Base-by-base conservation (phyloP, 2,329 filamentous ascomycete genomes). In the Albophoma yamanashiensis region DNA sequence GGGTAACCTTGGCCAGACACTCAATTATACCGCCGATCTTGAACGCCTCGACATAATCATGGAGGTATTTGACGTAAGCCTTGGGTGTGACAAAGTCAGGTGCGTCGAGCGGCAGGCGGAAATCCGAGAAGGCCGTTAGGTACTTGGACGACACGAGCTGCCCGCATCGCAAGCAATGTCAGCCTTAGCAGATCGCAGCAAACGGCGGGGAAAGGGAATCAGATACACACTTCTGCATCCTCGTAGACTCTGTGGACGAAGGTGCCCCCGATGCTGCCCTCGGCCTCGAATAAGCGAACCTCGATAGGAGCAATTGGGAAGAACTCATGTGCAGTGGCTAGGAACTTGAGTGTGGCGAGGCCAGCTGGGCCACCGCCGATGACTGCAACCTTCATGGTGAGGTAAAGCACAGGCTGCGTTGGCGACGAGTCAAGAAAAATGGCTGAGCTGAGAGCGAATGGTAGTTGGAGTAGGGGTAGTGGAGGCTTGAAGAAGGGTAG, bases 111-210 rank as follows among this genome's bases (percentile, higher is more conserved):
- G 75, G 68, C 6, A 77, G 71, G 1, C 79, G 74, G 61, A 78
- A 78, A 63, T 81, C 79, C 1, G 79, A 81, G 62, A 81, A 82
- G 22, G 75, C 69, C 0, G 78, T 81, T 11, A 82, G 70, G 52
- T 79, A 78, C 62, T 79, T 79, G 3, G 78, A 80, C 1, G 76
- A 79, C 1, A 81, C 78, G 1, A 80, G 71, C 74, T 76, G 47
- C 15, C 5, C 50, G 22, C 50, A 31, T 55, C 36, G 50, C 50
- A 22, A 55, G 50, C 14, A 20, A 20, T 15, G 50, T 53, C 50
- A 55, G 20, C 31, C 1, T 22, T 2, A 5, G 20, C 50, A 22
- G 15, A 36, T 12, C 2, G 31, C 31, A 15, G 31, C 50, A 38
- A 3, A 15, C 15, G 20, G 11, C 20, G 12, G 22, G 6, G 11